Base-by-base conservation (phyloP, 768 basidiomycete genomes). In the Dacryopinax spathularia region DNA sequence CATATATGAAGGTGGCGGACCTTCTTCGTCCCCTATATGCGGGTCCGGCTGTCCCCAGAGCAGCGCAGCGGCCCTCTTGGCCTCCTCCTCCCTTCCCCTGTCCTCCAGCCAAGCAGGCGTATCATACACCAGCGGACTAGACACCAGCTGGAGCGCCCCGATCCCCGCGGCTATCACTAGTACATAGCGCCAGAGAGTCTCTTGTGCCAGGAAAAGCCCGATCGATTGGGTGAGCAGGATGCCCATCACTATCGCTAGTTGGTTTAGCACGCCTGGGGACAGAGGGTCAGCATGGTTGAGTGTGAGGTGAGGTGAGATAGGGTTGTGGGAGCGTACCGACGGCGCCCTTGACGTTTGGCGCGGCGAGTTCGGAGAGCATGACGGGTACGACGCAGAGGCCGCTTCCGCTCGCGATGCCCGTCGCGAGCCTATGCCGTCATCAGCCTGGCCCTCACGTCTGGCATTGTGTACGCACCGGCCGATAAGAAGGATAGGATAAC, bases 291-390 rank as follows among this genome's bases (percentile, higher is more conserved):
- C 64, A 48, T 33, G 56, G 43, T 48, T 29, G 12, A 5, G 12
- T 5, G 60, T 4, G 33, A 25, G 22, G 64, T 10, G 63, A 62
- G 6, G 15, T 12, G n/a, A 16, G 0, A n/a, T 29, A 16, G 25
- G 36, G 59, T 60, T 34, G 15, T 18, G 60, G 13, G 6, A 60
- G 34, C 80, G 27, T 65, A 84, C 89, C 90, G 66, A 92, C 77
- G 63, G 77, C 86, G 20, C 88, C 88, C 67, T 82, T 85, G 63
- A 91, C 87, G 48, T 80, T 79, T 1, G 82, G 74, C 0, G 92
- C 93, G 0, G 91, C 84, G 13, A 95, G 85, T 73, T 93, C 90
- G 3, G 87, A 79, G n/a, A 95, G 78, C 73, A 84, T 93, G 34
- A 93, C 80, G 10, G 93, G 93, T 2, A 83, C 82, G n/a, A 90